These are phyloP conservation scores for Arthrocladium fulminans DNA, from an alignment of 2,329 filamentous ascomycete species.

Conservation along the genomic window DNA sequence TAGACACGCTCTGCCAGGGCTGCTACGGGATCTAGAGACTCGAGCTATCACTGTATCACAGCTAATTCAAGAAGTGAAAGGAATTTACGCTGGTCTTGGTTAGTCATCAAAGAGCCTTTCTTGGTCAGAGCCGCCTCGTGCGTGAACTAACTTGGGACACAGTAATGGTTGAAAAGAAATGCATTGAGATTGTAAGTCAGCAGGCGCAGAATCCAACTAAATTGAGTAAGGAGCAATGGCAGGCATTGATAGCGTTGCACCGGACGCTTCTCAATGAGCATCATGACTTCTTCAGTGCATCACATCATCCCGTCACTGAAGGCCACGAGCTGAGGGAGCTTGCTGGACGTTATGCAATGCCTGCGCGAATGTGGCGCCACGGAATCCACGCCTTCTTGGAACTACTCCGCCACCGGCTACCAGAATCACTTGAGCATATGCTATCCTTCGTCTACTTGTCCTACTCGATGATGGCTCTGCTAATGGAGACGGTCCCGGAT, in stretches of 20 bases:
- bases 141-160: slow-evolving; percentile 62
- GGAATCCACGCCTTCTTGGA: slow-evolving; percentile 83
- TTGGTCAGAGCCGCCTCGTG: slow-evolving; percentile 19
- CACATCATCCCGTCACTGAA: slow-evolving; percentile 68
- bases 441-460: slow-evolving; percentile 79
- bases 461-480: slow-evolving; percentile 79
- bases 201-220: slow-evolving; percentile 47
- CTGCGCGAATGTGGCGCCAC: slow-evolving; percentile 90
- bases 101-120: slow-evolving; percentile 12
- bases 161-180: slow-evolving; percentile 72
- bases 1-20: not conserved
- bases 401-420: slow-evolving; percentile 63
- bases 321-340: slow-evolving; percentile 58
- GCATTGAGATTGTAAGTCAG: slow-evolving; percentile 69
- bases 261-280: slow-evolving; percentile 72
- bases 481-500: slow-evolving; percentile 73
- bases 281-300: slow-evolving; percentile 78
- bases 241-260: slow-evolving; percentile 73
- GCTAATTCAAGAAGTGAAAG: slow-evolving; percentile 70
- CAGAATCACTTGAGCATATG: slow-evolving; percentile 77
- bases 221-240: slow-evolving; percentile 64
- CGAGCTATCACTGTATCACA: slow-evolving; percentile 67
- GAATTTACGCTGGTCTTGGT: slow-evolving; percentile 35
- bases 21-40: slow-evolving; percentile 49
- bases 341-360: slow-evolving; percentile 80